Conservation (phyloP, 2,329 filamentous ascomycete genomes). For the Ceratocystis diversiconidia region DNA sequence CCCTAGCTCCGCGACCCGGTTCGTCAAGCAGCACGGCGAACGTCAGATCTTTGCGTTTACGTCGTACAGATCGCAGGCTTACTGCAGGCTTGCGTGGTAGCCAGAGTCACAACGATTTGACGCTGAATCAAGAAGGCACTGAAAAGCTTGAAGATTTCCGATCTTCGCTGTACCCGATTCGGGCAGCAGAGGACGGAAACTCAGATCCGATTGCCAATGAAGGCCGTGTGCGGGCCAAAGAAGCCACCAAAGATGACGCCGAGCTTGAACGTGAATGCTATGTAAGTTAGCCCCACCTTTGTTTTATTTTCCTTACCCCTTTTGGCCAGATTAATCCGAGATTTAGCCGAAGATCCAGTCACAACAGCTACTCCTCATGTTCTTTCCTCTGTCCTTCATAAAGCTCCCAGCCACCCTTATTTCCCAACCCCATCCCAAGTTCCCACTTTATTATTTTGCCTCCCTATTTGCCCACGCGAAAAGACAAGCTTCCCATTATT, state of each 20-base stretch:
- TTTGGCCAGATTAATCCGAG: background rate
- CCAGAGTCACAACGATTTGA: slow-evolving; percentile 9
- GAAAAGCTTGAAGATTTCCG: background rate
- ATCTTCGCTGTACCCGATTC: background rate
- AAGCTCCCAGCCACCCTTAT: slow-evolving; percentile 12
- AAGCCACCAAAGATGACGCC: slow-evolving; percentile 22
- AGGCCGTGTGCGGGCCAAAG: slow-evolving; percentile 68
- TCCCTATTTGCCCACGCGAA: slow-evolving; percentile 6
- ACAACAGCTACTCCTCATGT: background rate
- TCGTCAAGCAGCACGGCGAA: slow-evolving; percentile 45
- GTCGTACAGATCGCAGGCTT: slow-evolving; percentile 51
- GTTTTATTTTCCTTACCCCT: background rate
- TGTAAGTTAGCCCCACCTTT: slow-evolving; percentile 13
- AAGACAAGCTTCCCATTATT: background rate
- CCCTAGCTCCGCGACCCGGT: slow-evolving; percentile 44
- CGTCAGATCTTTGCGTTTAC: slow-evolving; percentile 49
- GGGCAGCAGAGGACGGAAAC: slow-evolving; percentile 1
- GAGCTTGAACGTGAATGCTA: slow-evolving; percentile 6
- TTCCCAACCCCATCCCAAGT: background rate
- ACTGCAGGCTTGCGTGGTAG: slow-evolving; percentile 56
- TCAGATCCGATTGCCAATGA: slow-evolving; percentile 46
- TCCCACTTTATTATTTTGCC: slow-evolving; percentile 3
- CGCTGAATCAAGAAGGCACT: background rate
- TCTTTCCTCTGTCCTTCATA: background rate
- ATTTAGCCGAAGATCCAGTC: background rate